Percentiles rank a stretch among this genome's conserved stretches.
phyloP scores from a whole-genome alignment of 805 yeast genomes.

The Teunomyces cretensis region DNA sequence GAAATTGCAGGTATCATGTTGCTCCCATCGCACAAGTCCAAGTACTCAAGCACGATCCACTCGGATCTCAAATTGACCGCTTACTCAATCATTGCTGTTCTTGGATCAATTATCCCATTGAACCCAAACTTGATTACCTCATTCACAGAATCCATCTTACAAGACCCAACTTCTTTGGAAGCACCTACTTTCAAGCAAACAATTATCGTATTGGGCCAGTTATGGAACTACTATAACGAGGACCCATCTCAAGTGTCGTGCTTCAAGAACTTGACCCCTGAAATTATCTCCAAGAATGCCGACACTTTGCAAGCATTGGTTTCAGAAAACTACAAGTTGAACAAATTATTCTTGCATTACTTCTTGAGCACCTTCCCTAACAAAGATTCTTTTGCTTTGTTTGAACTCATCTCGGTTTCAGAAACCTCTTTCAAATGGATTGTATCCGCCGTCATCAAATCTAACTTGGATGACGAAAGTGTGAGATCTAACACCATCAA shows the following conservation, averaged over 20 bases:
- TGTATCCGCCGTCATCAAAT: slow-evolving; percentile 2
- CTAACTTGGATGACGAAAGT: slow-evolving; percentile 11
- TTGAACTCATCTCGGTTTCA: slow-evolving; percentile 22
- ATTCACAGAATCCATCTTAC: slow-evolving; percentile 34
- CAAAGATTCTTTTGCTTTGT: slow-evolving; percentile 17
- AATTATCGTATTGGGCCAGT: slow-evolving; percentile 39
- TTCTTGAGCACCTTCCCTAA: slow-evolving; percentile 25
- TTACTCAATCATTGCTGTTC: slow-evolving; percentile 76
- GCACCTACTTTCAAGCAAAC: slow-evolving; percentile 28
- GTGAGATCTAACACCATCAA: slow-evolving; percentile 16
- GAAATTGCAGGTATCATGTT: slow-evolving; percentile 59
- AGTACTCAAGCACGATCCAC: slow-evolving; percentile 17
- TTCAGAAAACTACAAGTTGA: slow-evolving; percentile 26
- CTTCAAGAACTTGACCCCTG: slow-evolving; percentile 16
- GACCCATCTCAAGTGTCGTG: slow-evolving; percentile 13
- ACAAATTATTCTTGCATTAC: slow-evolving; percentile 31
- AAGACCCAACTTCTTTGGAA: slow-evolving; percentile 22
- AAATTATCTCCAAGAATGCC: slow-evolving; percentile 23
- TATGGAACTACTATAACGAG: slow-evolving; percentile 32
- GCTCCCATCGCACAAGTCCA: slow-evolving; percentile 19
- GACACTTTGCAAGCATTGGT: slow-evolving; percentile 12
- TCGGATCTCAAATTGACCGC: slow-evolving; percentile 77
- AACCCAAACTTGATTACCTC: slow-evolving; percentile 26
- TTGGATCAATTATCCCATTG: slow-evolving; percentile 71
- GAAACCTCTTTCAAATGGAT: slow-evolving; percentile 16